Evolutionary conservation across 2,329 filamentous ascomycete species (phyloP).

Genomic region (Thielaviopsis populi): DNA sequence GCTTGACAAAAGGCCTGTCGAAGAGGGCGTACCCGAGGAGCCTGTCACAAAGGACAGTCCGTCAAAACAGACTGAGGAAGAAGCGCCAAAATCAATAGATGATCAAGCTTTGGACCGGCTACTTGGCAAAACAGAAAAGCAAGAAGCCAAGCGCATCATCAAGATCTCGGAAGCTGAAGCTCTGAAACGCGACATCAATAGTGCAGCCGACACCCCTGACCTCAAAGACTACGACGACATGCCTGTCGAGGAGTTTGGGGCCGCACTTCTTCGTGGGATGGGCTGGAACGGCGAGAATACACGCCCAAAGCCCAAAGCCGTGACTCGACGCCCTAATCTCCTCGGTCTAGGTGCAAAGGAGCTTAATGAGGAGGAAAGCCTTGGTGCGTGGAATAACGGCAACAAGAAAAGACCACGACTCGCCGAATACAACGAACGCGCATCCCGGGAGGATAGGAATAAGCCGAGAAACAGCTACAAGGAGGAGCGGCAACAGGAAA

Average conservation of each 20-base stretch:
- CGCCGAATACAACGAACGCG: constrained; percentile 33
- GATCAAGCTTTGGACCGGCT: constrained; percentile 52
- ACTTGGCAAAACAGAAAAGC: constrained; percentile 34
- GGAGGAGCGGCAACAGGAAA: constrained; percentile 31
- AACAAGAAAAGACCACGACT: constrained; percentile 34
- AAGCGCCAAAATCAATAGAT: constrained; percentile 24
- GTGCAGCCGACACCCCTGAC: constrained; percentile 59
- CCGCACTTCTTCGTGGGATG: constrained; percentile 80
- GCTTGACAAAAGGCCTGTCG: constrained; percentile 4
- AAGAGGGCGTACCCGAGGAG: not conserved
- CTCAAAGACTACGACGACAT: constrained; percentile 76
- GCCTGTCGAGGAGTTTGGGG: constrained; percentile 88
- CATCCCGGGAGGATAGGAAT: constrained; percentile 24
- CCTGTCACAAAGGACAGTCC: not conserved
- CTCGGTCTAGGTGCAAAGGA: constrained; percentile 83
- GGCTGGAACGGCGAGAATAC: constrained; percentile 68
- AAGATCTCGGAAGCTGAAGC: constrained; percentile 47
- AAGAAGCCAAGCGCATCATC: constrained; percentile 37
- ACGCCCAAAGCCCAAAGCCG: constrained; percentile 41
- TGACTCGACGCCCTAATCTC: constrained; percentile 60
- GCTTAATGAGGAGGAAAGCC: constrained; percentile 53
- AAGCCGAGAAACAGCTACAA: constrained; percentile 33
- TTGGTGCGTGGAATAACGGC: constrained; percentile 67
- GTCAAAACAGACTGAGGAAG: constrained; percentile 4
- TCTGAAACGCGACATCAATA: constrained; percentile 53